Evolutionary conservation across 2,329 filamentous ascomycete species (phyloP).

Genomic region (Penicillium thymicola): DNA sequence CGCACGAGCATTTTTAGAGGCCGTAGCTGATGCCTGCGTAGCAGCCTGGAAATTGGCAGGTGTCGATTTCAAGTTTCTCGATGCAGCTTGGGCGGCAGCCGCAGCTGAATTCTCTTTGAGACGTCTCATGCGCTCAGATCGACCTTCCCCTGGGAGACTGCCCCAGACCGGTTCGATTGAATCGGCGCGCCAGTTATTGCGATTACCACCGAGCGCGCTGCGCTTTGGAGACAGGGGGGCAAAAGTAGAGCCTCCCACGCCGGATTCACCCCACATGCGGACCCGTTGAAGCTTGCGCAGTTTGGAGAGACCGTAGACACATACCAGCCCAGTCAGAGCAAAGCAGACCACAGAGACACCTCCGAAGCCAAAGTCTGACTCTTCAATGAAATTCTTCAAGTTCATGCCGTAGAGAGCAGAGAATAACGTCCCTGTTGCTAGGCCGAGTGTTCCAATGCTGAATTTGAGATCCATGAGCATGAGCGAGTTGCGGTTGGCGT

Average conservation of each 20-base stretch:
- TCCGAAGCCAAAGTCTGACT: conserved; percentile 81
- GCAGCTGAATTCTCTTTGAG: conserved; percentile 32
- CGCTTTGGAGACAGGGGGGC: conserved; percentile 27
- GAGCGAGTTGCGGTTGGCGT: conserved; percentile 95
- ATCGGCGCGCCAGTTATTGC: conserved; percentile 44
- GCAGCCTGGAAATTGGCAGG: conserved; percentile 8
- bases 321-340: conserved; percentile 71
- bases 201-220: conserved; percentile 22
- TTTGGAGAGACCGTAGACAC: conserved; percentile 77
- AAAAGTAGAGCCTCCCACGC: conserved; percentile 34
- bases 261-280: conserved; percentile 72
- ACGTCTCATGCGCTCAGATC: conserved; percentile 37
- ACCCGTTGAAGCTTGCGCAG: conserved; percentile 83
- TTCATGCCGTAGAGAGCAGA: conserved; percentile 99
- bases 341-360: conserved; percentile 70
- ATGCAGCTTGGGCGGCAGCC: conserved; percentile 20
- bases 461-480: conserved; percentile 98
- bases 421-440: conserved; percentile 90
- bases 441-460: conserved; percentile 89
- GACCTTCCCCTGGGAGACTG: conserved; percentile 39
- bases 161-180: conserved; percentile 43
- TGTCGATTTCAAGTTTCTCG: conserved; percentile 7
- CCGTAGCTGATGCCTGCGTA: conserved; percentile 4
- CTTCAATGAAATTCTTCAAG: conserved; percentile 96
- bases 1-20: neutral